A percentile compares a stretch with the other conserved stretches of the same genome.
Evolutionary conservation across 176 grass and related monocot species (phyloP).

Genomic region (Pharus latifolius): DNA sequence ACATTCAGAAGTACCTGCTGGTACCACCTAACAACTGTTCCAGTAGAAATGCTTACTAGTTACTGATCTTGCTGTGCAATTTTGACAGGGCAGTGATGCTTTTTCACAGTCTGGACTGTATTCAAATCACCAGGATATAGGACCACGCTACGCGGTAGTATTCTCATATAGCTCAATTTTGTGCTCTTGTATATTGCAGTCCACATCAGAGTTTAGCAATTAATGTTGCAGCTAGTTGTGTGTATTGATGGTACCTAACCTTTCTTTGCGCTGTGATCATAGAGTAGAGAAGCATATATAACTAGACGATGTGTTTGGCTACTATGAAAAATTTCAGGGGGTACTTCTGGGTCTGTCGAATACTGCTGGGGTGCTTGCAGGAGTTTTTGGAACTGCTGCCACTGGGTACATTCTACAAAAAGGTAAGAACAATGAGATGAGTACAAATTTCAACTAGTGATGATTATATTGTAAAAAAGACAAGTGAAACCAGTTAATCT

Average conservation of each 20-base stretch:
- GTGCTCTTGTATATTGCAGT: neutral
- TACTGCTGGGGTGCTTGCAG: constrained; percentile 91
- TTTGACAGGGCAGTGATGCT: constrained; percentile 74
- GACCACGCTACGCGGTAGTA: constrained; percentile 86
- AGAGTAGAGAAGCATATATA: constrained; percentile 1
- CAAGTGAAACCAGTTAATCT: too few species aligned
- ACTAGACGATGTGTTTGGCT: neutral
- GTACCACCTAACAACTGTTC: neutral
- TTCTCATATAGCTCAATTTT: neutral
- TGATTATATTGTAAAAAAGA: neutral
- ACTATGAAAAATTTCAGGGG: constrained; percentile 29
- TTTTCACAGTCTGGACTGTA: constrained; percentile 96
- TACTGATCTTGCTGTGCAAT: neutral
- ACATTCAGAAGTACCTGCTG: neutral
- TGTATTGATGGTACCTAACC: neutral
- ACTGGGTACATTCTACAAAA: constrained; percentile 88
- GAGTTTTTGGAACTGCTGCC: constrained; percentile 85
- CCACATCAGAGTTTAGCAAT: neutral
- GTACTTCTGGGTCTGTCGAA: constrained; percentile 90
- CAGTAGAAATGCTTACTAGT: neutral
- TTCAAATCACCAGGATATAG: constrained; percentile 96
- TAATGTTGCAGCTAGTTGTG: neutral
- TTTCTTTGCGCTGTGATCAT: neutral
- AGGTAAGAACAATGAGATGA: constrained; percentile 32
- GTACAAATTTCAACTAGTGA: neutral